These are phyloP conservation scores for Xylaria sp. DNA, from an alignment of 2,329 filamentous ascomycete species.

Conservation along the genomic window DNA sequence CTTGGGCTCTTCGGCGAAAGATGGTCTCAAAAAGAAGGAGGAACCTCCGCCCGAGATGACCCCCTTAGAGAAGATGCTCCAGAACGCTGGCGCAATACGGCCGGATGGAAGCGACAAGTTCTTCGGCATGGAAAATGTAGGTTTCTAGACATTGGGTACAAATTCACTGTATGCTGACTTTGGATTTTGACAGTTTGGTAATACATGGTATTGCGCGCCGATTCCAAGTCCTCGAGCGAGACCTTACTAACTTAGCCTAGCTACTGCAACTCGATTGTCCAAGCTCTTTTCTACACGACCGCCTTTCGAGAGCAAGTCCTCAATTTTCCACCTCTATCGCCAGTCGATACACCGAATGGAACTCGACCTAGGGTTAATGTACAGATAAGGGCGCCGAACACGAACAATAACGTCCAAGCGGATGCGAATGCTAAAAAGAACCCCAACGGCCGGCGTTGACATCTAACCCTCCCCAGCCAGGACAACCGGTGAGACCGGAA, in stretches of 20 bases:
- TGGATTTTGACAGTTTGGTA: slow-evolving; percentile 74
- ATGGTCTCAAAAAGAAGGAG: slow-evolving; percentile 60
- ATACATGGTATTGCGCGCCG: slow-evolving; percentile 77
- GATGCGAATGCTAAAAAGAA: slow-evolving; percentile 57
- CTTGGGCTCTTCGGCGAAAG: slow-evolving; percentile 51
- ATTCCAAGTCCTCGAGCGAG: slow-evolving; percentile 9
- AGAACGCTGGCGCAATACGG: slow-evolving; percentile 79
- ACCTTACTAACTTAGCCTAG: slow-evolving; percentile 54
- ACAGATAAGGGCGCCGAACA: slow-evolving; percentile 61
- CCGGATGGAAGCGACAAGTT: slow-evolving; percentile 96
- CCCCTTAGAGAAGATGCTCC: slow-evolving; percentile 75
- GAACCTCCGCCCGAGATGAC: slow-evolving; percentile 64
- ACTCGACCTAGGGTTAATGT: slow-evolving; percentile 61
- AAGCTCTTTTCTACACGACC: slow-evolving; percentile 94
- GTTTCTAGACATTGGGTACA: slow-evolving; percentile 19
- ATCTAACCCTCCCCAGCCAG: slow-evolving; percentile 59
- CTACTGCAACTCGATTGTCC: slow-evolving; percentile 98
- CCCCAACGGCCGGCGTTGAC: slow-evolving; percentile 59
- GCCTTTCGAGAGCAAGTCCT: slow-evolving; percentile 94
- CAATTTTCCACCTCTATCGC: slow-evolving; percentile 79
- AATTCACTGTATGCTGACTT: slow-evolving; percentile 44
- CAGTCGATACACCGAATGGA: slow-evolving; percentile 71
- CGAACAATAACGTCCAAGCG: slow-evolving; percentile 54
- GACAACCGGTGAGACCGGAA: slow-evolving; percentile 70
- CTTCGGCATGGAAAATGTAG: slow-evolving; percentile 96